Evolutionary conservation across 495 filamentous ascomycete species (phyloP).

Genomic region (Letharia columbiana): DNA sequence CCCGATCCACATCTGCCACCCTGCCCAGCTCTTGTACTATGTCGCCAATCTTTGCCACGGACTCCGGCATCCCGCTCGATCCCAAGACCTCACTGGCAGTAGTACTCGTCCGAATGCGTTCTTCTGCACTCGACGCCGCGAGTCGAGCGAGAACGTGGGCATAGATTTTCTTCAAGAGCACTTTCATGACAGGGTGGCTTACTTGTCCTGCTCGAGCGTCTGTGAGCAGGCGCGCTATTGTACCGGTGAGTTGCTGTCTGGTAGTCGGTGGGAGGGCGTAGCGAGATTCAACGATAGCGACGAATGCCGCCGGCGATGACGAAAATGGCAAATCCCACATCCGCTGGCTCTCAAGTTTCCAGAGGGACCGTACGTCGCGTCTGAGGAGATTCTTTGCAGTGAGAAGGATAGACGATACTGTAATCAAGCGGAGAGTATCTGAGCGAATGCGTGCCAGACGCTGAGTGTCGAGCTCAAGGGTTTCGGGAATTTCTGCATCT

Average conservation of each 20-base stretch:
- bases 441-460: slow-evolving; percentile 60
- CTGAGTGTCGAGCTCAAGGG: slow-evolving; percentile 67
- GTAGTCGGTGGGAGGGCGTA: slow-evolving; percentile 62
- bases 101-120: slow-evolving; percentile 71
- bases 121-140: slow-evolving; percentile 64
- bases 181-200: slow-evolving; percentile 34
- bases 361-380: slow-evolving; percentile 79
- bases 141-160: slow-evolving; percentile 70
- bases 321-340: slow-evolving; percentile 53
- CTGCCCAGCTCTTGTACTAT: slow-evolving; percentile 71
- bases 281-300: slow-evolving; percentile 68
- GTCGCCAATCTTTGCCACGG: slow-evolving; percentile 72
- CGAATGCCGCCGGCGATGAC: slow-evolving; percentile 55
- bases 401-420: slow-evolving; percentile 71
- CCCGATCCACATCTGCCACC: slow-evolving; percentile 70
- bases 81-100: slow-evolving; percentile 78
- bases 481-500: slow-evolving; percentile 65
- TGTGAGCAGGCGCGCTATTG: slow-evolving; percentile 48
- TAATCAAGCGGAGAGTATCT: slow-evolving; percentile 64
- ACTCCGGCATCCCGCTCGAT: slow-evolving; percentile 74
- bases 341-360: slow-evolving; percentile 78
- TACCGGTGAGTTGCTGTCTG: slow-evolving; percentile 38
- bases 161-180: slow-evolving; percentile 27
- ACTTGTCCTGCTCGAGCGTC: slow-evolving; percentile 33
- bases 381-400: slow-evolving; percentile 94